phyloP scores from a whole-genome alignment of 805 yeast species.

The Nadsonia fulvescens region DNA sequence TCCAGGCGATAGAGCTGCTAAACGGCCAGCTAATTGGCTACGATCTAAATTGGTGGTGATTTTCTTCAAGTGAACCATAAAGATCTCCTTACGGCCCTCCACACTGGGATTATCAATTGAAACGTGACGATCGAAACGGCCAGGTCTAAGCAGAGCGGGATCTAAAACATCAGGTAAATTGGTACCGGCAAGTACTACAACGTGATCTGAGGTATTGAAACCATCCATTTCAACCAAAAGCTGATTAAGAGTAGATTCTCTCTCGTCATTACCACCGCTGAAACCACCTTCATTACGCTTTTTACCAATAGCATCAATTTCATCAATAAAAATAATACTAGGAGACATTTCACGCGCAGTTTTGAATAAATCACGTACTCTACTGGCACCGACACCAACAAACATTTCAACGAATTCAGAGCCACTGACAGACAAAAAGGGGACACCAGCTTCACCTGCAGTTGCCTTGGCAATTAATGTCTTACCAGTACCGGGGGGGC shows the following conservation, averaged over 20 bases:
- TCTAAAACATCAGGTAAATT: slow-evolving; percentile 85
- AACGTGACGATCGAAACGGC: slow-evolving; percentile 84
- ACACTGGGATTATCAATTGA: slow-evolving; percentile 75
- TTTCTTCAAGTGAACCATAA: slow-evolving; percentile 57
- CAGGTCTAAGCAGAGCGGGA: slow-evolving; percentile 81
- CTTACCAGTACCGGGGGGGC: slow-evolving; percentile 97
- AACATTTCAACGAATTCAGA: slow-evolving; percentile 96
- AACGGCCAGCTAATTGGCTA: slow-evolving; percentile 56
- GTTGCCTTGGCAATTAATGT: slow-evolving; percentile 85
- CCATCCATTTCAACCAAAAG: slow-evolving; percentile 93
- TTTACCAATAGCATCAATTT: slow-evolving; percentile 91
- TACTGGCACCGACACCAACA: slow-evolving; percentile 89
- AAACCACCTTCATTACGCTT: slow-evolving; percentile 76
- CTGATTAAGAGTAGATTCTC: slow-evolving; percentile 86
- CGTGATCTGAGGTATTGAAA: slow-evolving; percentile 71
- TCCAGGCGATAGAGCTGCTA: slow-evolving; percentile 87
- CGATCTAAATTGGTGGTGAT: slow-evolving; percentile 21
- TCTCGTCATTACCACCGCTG: slow-evolving; percentile 62
- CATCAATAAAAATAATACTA: slow-evolving; percentile 79
- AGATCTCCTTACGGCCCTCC: slow-evolving; percentile 77
- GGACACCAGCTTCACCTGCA: slow-evolving; percentile 93
- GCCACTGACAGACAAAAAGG: slow-evolving; percentile 80
- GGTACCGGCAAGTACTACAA: slow-evolving; percentile 88
- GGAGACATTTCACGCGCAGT: slow-evolving; percentile 86
- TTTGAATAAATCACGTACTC: slow-evolving; percentile 83